A percentile compares a stretch with the other conserved stretches of the same genome.
These are phyloP conservation scores for Phytopythium aichiense DNA, from an alignment of 352 stramenopile species.

Conservation along the genomic window DNA sequence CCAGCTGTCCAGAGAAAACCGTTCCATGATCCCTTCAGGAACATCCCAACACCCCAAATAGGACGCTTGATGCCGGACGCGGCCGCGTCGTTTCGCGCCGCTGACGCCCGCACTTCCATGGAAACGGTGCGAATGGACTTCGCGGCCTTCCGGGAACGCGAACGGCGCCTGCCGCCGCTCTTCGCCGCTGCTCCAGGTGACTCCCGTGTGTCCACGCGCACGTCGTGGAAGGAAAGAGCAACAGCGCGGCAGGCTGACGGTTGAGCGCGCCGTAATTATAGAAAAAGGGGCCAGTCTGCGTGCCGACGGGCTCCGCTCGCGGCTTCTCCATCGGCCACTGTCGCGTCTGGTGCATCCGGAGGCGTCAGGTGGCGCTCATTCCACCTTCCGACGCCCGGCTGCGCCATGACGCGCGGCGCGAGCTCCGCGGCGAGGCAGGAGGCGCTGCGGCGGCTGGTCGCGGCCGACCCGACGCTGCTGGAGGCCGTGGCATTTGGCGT, in stretches of 20 bases:
- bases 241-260: not conserved
- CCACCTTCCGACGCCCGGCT: not conserved
- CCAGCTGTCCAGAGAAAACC: not conserved
- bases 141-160: not conserved
- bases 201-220: not conserved
- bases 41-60: too few relatives aligned
- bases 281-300: not conserved
- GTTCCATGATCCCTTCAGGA: not conserved
- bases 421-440: constrained; percentile 37
- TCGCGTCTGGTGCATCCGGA: not conserved
- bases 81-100: constrained; percentile 3
- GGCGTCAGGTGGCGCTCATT: not conserved
- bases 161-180: not conserved
- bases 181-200: not conserved
- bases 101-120: constrained; percentile 5
- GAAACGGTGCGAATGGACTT: not conserved
- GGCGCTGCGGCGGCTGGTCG: constrained; percentile 43
- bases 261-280: not conserved
- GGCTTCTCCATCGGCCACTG: not conserved
- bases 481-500: constrained; percentile 29
- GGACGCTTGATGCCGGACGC: not conserved
- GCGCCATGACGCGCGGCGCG: constrained; percentile 22
- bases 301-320: not conserved
- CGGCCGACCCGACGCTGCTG: constrained; percentile 34
- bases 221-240: constrained; percentile 1